Conservation (phyloP, 2,329 filamentous ascomycete genomes). For the Fusarium drepaniforme region DNA sequence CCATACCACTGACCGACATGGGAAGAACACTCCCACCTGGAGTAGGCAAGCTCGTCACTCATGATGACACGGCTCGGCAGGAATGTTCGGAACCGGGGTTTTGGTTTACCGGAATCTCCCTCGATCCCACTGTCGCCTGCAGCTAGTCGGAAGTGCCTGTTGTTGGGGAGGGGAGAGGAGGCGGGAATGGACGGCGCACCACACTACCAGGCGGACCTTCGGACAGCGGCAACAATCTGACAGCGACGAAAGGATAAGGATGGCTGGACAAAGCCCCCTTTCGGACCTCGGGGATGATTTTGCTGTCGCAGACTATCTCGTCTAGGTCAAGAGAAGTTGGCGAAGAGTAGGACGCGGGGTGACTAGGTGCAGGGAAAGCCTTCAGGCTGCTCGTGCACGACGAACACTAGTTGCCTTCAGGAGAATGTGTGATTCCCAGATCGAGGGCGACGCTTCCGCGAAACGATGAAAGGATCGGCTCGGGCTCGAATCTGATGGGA, state of each 20-base stretch:
- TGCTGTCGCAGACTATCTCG: background rate
- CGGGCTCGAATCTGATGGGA: background rate
- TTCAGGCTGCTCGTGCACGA: background rate
- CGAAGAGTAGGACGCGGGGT: background rate
- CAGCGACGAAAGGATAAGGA: background rate
- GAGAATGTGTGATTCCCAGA: background rate
- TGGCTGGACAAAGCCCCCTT: background rate
- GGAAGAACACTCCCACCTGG: background rate
- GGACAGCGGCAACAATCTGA: background rate
- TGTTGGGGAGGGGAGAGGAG: background rate
- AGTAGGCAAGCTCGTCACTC: background rate
- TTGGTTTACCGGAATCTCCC: background rate
- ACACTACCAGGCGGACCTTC: background rate
- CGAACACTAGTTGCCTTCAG: background rate
- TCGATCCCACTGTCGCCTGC: background rate
- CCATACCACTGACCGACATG: background rate
- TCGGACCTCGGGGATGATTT: background rate
- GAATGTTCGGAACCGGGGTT: background rate
- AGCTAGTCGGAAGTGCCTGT: background rate
- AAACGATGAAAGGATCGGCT: background rate
- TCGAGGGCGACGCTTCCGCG: background rate
- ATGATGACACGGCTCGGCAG: background rate
- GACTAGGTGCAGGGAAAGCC: background rate
- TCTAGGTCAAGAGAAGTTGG: background rate
- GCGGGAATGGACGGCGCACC: background rate